These are phyloP conservation scores for Thamnidium elegans DNA, from an alignment of 192 early-diverging fungal species.

Conservation along the genomic window DNA sequence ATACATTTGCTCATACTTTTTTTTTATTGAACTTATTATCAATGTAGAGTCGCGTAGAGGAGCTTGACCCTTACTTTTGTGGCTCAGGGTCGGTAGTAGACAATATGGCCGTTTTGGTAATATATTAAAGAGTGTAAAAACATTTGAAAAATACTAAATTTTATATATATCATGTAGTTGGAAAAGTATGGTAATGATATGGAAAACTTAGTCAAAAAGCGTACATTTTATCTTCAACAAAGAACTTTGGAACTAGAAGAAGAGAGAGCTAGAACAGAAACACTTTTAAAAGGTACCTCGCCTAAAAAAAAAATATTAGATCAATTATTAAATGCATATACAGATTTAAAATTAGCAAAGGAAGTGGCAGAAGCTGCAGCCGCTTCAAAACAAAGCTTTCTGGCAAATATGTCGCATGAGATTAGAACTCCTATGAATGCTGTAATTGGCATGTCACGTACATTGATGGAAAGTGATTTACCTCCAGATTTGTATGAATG, in stretches of 20 bases:
- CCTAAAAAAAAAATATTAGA: neutral
- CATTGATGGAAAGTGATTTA: conserved; percentile 69
- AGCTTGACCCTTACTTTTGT: conserved; percentile 7
- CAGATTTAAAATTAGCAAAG: conserved; percentile 45
- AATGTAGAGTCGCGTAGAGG: conserved; percentile 15
- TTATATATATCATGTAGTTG: conserved; percentile 18
- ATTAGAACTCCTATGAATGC: conserved; percentile 78
- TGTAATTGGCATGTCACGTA: conserved; percentile 65
- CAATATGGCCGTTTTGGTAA: conserved; percentile 43
- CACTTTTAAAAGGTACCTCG: conserved; percentile 27
- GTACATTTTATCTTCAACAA: conserved; percentile 40
- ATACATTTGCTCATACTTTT: neutral
- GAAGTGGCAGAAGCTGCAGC: conserved; percentile 50
- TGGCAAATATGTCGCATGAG: conserved; percentile 78
- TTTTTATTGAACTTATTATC: conserved; percentile 1
- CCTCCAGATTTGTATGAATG: conserved; percentile 66
- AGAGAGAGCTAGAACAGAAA: conserved; percentile 38
- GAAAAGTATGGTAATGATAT: conserved; percentile 49
- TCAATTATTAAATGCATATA: neutral
- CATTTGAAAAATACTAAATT: neutral
- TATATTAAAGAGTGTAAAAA: neutral
- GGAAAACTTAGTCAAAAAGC: conserved; percentile 40
- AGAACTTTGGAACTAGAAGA: conserved; percentile 43
- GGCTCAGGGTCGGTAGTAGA: conserved; percentile 18
- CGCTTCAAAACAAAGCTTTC: conserved; percentile 53